phyloP scores from a whole-genome alignment of 2,329 filamentous ascomycete genomes.

The Ophiostoma populinum region DNA sequence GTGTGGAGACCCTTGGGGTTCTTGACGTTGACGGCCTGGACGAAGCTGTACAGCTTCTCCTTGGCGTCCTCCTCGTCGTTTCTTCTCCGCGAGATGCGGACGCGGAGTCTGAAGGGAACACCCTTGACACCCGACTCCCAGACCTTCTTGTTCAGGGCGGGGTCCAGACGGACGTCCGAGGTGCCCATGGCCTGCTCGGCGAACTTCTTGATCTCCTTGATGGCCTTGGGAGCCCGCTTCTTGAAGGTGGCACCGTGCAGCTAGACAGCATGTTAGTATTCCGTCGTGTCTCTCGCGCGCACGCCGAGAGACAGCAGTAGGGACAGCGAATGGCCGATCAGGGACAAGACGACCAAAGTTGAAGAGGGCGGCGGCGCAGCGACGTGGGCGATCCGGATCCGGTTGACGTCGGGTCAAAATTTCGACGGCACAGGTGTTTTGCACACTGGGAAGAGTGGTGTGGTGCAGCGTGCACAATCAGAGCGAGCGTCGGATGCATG shows the following conservation, averaged over 20 bases:
- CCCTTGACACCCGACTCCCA: constrained; percentile 99
- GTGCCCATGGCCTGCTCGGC: constrained; percentile 93
- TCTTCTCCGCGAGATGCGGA: constrained; percentile 98
- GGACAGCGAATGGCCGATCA: too few species aligned
- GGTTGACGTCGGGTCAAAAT: too few species aligned
- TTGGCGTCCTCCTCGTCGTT: constrained; percentile 99
- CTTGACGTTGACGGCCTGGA: constrained; percentile 99
- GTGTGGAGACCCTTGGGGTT: constrained; percentile 95
- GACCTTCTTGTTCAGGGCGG: constrained; percentile 99
- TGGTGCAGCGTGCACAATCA: too few species aligned
- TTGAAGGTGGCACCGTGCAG: constrained; percentile 97
- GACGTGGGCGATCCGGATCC: too few species aligned
- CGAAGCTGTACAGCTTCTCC: constrained; percentile 99
- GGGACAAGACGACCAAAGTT: too few species aligned
- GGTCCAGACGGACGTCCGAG: constrained; percentile 91
- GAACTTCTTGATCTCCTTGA: constrained; percentile 99
- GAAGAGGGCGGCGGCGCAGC: too few species aligned
- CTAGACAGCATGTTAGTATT: constrained; percentile 27
- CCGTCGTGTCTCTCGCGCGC: neutral
- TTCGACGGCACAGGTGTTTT: too few species aligned
- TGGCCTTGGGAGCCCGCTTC: constrained; percentile 94
- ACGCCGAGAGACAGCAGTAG: too few species aligned
- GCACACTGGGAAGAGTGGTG: too few species aligned
- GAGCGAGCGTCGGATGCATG: too few species aligned
- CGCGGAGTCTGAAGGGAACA: constrained; percentile 88